Conservation (phyloP, 106 monocot species). For the Alisma plantagoaquatica region DNA sequence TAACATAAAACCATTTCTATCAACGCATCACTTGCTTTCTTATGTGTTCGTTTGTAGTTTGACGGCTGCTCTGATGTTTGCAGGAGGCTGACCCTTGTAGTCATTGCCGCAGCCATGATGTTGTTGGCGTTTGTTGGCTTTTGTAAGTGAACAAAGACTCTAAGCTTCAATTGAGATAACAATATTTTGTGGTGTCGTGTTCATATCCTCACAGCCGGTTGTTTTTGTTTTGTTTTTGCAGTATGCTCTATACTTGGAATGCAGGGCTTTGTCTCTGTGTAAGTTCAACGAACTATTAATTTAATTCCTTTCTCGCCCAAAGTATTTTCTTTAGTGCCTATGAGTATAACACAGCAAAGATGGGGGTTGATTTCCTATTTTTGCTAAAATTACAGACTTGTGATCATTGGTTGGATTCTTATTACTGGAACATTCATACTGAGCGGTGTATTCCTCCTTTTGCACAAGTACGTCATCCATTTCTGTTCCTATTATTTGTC, state of each 20-base stretch:
- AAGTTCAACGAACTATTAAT: slow-evolving; percentile 16
- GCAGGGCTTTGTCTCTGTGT: slow-evolving; percentile 64
- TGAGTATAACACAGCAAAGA: no score
- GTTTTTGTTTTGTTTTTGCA: slow-evolving; percentile 29
- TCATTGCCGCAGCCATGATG: slow-evolving; percentile 77
- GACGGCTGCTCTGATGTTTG: not conserved
- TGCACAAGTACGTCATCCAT: slow-evolving; percentile 99
- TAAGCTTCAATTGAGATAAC: not conserved
- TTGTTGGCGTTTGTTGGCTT: slow-evolving; percentile 87
- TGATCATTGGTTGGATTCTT: slow-evolving; percentile 87
- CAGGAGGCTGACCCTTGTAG: slow-evolving; percentile 14
- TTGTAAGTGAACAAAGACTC: slow-evolving; percentile 28
- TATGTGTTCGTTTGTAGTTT: no score
- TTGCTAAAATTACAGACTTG: slow-evolving; percentile 43
- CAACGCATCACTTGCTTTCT: no score
- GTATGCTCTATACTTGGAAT: slow-evolving; percentile 71
- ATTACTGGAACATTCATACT: slow-evolving; percentile 76
- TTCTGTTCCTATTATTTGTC: no score
- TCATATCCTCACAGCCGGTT: not conserved
- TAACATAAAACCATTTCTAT: no score
- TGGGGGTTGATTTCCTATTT: not conserved
- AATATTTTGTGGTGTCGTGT: not conserved
- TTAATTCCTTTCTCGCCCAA: no score
- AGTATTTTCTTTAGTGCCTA: no score
- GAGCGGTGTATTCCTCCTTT: slow-evolving; percentile 63